Conservation (phyloP, 495 filamentous ascomycete genomes). For the Friedmanniomyces endolithicus region DNA sequence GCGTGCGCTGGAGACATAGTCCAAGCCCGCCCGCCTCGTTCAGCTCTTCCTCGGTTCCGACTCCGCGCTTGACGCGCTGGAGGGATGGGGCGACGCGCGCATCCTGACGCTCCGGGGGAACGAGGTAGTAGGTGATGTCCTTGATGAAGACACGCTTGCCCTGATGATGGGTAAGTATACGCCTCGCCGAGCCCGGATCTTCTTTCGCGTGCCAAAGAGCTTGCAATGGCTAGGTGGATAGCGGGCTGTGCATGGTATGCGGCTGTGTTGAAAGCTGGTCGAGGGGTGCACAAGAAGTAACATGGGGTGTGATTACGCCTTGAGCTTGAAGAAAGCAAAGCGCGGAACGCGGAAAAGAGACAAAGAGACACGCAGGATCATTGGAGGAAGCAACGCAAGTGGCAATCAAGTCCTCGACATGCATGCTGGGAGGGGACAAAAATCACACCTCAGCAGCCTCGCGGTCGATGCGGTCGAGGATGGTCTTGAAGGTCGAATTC, state of each 20-base stretch:
- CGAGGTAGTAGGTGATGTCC: constrained; percentile 83
- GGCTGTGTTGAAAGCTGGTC: too few species aligned
- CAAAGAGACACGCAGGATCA: constrained; percentile 11
- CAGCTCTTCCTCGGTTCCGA: constrained; percentile 38
- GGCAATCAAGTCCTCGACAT: neutral
- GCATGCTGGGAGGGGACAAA: constrained; percentile 21
- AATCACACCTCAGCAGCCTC: constrained; percentile 53
- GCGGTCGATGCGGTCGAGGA: constrained; percentile 57
- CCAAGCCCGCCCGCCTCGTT: constrained; percentile 23
- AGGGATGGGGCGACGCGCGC: constrained; percentile 67
- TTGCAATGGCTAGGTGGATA: too few species aligned
- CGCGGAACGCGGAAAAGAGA: constrained; percentile 9
- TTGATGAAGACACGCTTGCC: constrained; percentile 92
- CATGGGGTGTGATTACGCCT: neutral
- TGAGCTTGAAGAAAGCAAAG: neutral
- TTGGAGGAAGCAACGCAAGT: neutral
- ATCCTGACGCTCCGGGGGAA: constrained; percentile 56
- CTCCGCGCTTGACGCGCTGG: constrained; percentile 41
- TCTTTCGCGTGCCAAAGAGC: too few species aligned
- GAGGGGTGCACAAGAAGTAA: neutral
- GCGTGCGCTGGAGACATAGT: constrained; percentile 10
- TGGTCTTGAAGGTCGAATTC: constrained; percentile 59
- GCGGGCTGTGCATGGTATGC: too few species aligned
- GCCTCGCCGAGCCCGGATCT: neutral
- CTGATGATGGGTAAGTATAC: constrained; percentile 32